A percentile compares a stretch with the other conserved stretches of the same genome.
phyloP scores from a whole-genome alignment of 495 filamentous ascomycete genomes.

The Trichoderma erinaceum region DNA sequence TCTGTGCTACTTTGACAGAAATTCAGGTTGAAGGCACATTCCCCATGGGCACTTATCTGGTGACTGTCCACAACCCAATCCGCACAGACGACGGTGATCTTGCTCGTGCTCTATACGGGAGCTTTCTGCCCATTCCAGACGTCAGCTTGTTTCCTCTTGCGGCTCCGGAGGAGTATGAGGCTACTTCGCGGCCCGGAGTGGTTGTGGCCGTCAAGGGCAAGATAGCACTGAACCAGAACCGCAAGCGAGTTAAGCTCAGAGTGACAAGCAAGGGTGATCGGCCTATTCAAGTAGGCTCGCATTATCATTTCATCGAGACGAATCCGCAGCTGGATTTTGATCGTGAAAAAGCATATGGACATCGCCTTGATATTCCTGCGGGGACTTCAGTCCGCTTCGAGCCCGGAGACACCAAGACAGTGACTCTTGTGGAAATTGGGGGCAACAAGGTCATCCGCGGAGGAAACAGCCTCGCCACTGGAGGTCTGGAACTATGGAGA shows the following conservation, averaged over 20 bases:
- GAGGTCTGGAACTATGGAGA: slow-evolving; percentile 56
- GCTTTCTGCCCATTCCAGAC: slow-evolving; percentile 80
- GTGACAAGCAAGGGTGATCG: slow-evolving; percentile 86
- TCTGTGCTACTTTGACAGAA: slow-evolving; percentile 67
- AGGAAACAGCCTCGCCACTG: slow-evolving; percentile 74
- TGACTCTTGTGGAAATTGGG: slow-evolving; percentile 86
- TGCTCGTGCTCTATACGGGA: slow-evolving; percentile 80
- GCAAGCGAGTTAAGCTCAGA: slow-evolving; percentile 64
- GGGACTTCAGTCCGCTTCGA: slow-evolving; percentile 94
- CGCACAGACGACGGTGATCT: slow-evolving; percentile 82
- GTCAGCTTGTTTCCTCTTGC: slow-evolving; percentile 55
- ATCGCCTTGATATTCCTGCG: slow-evolving; percentile 80
- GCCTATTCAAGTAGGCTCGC: slow-evolving; percentile 89
- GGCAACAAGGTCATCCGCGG: slow-evolving; percentile 77
- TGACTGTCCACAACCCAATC: slow-evolving; percentile 90
- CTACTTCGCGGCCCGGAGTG: slow-evolving; percentile 68
- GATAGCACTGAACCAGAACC: slow-evolving; percentile 66
- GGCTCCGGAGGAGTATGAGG: slow-evolving; percentile 54
- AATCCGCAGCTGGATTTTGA: slow-evolving; percentile 92
- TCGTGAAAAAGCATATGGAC: slow-evolving; percentile 77
- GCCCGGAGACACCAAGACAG: slow-evolving; percentile 88
- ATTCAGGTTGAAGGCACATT: slow-evolving; percentile 96
- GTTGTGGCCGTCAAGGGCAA: slow-evolving; percentile 64
- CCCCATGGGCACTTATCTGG: slow-evolving; percentile 81
- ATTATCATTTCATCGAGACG: slow-evolving; percentile 94